phyloP scores from a whole-genome alignment of 2,329 filamentous ascomycete species.

The Colletotrichum tropicicola region DNA sequence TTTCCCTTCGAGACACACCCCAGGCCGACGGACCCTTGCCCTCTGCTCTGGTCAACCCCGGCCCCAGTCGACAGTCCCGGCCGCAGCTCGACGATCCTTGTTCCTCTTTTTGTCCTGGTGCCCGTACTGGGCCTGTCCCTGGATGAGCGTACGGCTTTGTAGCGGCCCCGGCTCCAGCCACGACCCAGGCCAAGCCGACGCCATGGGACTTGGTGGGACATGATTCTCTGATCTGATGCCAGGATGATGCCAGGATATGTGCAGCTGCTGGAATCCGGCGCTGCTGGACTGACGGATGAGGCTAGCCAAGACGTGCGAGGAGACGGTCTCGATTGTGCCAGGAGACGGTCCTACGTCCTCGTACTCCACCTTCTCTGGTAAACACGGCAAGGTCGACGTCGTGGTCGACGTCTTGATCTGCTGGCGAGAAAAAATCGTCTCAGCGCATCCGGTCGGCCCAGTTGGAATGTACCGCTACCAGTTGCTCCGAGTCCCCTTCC shows the following conservation, averaged over 20 bases:
- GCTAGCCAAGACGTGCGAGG: constrained; percentile 5
- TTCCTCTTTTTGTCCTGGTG: background rate
- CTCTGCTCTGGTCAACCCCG: background rate
- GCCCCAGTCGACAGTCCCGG: background rate
- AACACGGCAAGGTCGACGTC: background rate
- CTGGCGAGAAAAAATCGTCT: background rate
- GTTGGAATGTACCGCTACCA: background rate
- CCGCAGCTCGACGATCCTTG: background rate
- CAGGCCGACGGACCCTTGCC: background rate
- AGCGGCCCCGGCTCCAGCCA: constrained; percentile 18
- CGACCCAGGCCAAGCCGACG: constrained; percentile 25
- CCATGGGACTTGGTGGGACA: constrained; percentile 16
- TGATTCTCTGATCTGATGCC: constrained; percentile 29
- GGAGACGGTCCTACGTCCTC: background rate
- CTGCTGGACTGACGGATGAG: constrained; percentile 23
- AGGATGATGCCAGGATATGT: constrained; percentile 28
- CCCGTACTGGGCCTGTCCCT: constrained; percentile 9
- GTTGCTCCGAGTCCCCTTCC: background rate
- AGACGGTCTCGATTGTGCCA: constrained; percentile 11
- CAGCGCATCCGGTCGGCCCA: background rate
- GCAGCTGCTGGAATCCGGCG: constrained; percentile 23
- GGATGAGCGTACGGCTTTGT: background rate
- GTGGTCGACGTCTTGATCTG: background rate
- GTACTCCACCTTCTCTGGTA: too few species aligned
- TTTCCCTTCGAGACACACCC: constrained; percentile 17